phyloP scores from a whole-genome alignment of 805 yeast genomes.

The Sugiyamaella americana region DNA sequence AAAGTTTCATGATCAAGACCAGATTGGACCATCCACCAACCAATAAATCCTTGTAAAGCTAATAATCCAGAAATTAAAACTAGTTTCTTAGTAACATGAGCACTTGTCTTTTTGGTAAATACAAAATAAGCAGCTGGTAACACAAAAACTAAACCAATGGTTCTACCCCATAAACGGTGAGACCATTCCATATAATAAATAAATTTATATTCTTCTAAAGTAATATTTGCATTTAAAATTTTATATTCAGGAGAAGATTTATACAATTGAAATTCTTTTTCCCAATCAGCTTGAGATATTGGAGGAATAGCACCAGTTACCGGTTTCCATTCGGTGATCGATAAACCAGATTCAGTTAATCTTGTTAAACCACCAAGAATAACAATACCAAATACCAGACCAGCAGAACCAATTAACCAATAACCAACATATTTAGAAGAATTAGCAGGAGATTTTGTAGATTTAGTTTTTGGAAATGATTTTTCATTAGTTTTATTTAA shows the following conservation, averaged over 20 bases:
- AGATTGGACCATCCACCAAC: conserved; percentile 99
- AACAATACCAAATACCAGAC: conserved; percentile 88
- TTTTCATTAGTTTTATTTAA: conserved; percentile 4
- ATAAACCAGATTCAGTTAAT: conserved; percentile 89
- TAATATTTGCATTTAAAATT: conserved; percentile 80
- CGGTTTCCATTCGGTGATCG: conserved; percentile 98
- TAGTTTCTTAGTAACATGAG: conserved; percentile 60
- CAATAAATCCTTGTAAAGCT: conserved; percentile 92
- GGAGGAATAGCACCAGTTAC: conserved; percentile 96
- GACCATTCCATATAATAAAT: conserved; percentile 98
- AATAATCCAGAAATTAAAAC: conserved; percentile 68
- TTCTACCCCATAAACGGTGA: conserved; percentile 87
- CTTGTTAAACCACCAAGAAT: conserved; percentile 95
- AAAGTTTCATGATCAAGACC: conserved; percentile 81
- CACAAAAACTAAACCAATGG: conserved; percentile 77
- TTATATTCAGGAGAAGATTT: conserved; percentile 85
- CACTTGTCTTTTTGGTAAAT: conserved; percentile 55
- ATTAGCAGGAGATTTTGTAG: conserved; percentile 26
- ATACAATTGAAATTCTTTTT: conserved; percentile 73
- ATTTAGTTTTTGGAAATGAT: background rate
- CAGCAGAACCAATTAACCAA: conserved; percentile 83
- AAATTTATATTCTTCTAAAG: conserved; percentile 87
- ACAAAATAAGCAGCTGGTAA: conserved; percentile 83
- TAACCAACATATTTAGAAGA: conserved; percentile 66
- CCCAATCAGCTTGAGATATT: conserved; percentile 73